These are phyloP conservation scores for Chimonanthus salicifolius DNA, from an alignment of 164 flowering plant species.

Conservation along the genomic window DNA sequence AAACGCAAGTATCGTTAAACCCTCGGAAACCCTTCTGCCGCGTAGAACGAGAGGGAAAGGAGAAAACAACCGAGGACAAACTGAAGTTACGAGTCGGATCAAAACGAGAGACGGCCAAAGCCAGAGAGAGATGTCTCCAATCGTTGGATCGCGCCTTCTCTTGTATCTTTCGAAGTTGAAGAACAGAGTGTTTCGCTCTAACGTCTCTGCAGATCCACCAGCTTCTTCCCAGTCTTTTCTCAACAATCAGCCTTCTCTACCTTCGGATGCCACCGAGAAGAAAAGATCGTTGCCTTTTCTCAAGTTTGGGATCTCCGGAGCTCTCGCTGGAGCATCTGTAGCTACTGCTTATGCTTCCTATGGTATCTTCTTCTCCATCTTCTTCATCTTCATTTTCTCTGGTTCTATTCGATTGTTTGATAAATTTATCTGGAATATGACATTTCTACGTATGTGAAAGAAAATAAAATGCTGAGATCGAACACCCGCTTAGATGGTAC, in stretches of 20 bases:
- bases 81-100: too few relatives aligned
- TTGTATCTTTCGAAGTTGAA: constrained; percentile 10
- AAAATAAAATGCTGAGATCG: not conserved
- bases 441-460: too few relatives aligned
- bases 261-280: constrained; percentile 11
- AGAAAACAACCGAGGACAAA: too few relatives aligned
- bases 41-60: too few relatives aligned
- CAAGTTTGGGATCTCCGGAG: constrained; percentile 30
- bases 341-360: constrained; percentile 54
- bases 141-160: constrained; percentile 29
- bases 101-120: too few relatives aligned
- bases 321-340: constrained; percentile 45
- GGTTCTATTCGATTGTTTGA: not conserved
- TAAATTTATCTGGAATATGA: not conserved
- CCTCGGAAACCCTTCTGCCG: too few relatives aligned
- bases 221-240: constrained; percentile 27
- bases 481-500: not conserved
- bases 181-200: constrained; percentile 12
- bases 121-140: constrained; percentile 21
- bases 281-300: constrained; percentile 38
- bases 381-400: not conserved
- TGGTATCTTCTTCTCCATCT: constrained; percentile 24
- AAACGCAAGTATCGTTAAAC: too few relatives aligned
- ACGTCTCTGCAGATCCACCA: constrained; percentile 15
- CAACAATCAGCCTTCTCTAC: constrained; percentile 17